These are phyloP conservation scores for Syzygium oleosum DNA, from an alignment of 345 rosid genomes.

Conservation along the genomic window DNA sequence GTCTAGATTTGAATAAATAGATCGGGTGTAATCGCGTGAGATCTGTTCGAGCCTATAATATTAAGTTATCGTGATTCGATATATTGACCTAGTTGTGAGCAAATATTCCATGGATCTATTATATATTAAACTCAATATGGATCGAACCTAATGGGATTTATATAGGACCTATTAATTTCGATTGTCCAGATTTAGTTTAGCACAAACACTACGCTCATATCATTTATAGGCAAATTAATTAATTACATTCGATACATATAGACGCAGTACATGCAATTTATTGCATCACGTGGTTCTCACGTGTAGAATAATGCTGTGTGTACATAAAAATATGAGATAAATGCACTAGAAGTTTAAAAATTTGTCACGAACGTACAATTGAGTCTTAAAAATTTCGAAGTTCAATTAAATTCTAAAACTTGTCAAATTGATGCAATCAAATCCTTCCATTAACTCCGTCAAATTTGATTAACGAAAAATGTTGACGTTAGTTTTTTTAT, in stretches of 20 bases:
- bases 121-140: not conserved
- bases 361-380: too few species aligned
- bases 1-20: not conserved
- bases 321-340: too few species aligned
- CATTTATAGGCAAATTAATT: not conserved
- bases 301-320: not conserved
- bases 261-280: not conserved
- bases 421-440: too few species aligned
- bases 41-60: not conserved
- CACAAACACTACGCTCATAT: not conserved
- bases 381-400: too few species aligned
- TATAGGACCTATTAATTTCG: not conserved
- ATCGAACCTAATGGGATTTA: not conserved
- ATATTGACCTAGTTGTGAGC: not conserved
- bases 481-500: too few species aligned
- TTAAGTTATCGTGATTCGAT: not conserved
- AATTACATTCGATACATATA: not conserved
- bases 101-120: too few species aligned
- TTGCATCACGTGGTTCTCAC: not conserved
- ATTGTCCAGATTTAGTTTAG: too few species aligned
- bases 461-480: too few species aligned
- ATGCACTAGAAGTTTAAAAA: too few species aligned
- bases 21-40: not conserved
- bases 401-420: too few species aligned
- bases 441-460: too few species aligned